Evolutionary conservation across 768 basidiomycete species (phyloP).

Genomic region (Suillus luteus): DNA sequence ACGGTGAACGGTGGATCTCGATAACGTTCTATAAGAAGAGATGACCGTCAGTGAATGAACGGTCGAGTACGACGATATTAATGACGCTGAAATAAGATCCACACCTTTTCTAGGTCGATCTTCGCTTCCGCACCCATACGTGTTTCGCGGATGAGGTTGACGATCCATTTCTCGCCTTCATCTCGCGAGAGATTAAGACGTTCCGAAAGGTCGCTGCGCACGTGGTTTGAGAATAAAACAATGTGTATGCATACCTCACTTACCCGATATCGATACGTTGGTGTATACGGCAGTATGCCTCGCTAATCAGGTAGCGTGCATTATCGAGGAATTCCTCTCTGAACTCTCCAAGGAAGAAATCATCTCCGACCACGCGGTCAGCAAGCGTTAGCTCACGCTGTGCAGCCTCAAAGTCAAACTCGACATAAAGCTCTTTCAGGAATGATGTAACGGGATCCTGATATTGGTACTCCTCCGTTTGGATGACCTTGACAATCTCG

Average conservation of each 20-base stretch:
- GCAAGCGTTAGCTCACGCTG: conserved; percentile 78
- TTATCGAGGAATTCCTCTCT: conserved; percentile 96
- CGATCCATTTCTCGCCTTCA: conserved; percentile 99
- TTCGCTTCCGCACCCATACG: conserved; percentile 96
- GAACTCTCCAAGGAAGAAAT: conserved; percentile 93
- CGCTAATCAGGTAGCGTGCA: conserved; percentile 92
- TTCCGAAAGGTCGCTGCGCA: conserved; percentile 80
- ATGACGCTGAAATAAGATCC: conserved; percentile 16
- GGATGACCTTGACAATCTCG: conserved; percentile 91
- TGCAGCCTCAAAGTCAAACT: conserved; percentile 96
- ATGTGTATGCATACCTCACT: conserved; percentile 22
- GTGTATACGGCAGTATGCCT: conserved; percentile 98
- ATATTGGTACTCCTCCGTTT: conserved; percentile 96
- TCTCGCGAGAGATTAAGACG: conserved; percentile 91
- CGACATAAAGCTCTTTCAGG: conserved; percentile 89
- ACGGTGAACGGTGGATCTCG: conserved; percentile 87
- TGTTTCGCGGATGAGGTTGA: conserved; percentile 97
- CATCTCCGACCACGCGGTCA: conserved; percentile 82
- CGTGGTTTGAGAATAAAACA: conserved; percentile 5
- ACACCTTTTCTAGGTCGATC: conserved; percentile 93
- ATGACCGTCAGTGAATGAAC: conserved; percentile 13
- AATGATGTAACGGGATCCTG: conserved; percentile 92
- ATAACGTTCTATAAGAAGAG: conserved; percentile 79
- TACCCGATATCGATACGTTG: conserved; percentile 88
- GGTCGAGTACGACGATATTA: background rate